phyloP scores from a whole-genome alignment of 2,329 filamentous ascomycete genomes.

The Parafenestella ontariensis region DNA sequence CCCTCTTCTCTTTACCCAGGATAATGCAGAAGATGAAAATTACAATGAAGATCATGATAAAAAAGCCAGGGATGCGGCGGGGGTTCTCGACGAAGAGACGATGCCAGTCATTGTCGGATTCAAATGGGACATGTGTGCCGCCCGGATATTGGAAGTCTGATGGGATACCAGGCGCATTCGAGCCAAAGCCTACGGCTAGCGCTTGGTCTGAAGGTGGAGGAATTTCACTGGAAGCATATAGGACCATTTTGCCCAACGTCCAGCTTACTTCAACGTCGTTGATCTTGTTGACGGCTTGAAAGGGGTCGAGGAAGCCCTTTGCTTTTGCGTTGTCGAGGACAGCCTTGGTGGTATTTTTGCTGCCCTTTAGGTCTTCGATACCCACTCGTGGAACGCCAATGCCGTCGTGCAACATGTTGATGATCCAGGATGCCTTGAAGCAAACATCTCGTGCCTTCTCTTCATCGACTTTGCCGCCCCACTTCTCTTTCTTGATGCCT shows the following conservation, averaged over 20 bases:
- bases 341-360: slow-evolving; percentile 75
- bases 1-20: slow-evolving; percentile 78
- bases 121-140: slow-evolving; percentile 54
- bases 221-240: slow-evolving; percentile 91
- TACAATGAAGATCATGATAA: slow-evolving; percentile 79
- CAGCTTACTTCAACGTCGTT: slow-evolving; percentile 92
- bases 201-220: slow-evolving; percentile 66
- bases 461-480: slow-evolving; percentile 75
- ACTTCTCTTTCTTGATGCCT: slow-evolving; percentile 70
- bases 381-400: slow-evolving; percentile 90
- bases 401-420: slow-evolving; percentile 94
- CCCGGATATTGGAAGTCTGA: slow-evolving; percentile 85
- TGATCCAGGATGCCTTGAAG: slow-evolving; percentile 98
- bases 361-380: slow-evolving; percentile 67
- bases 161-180: slow-evolving; percentile 73
- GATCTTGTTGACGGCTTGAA: slow-evolving; percentile 93
- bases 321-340: slow-evolving; percentile 72
- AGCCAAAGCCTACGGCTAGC: slow-evolving; percentile 90
- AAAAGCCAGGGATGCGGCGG: slow-evolving; percentile 73
- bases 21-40: slow-evolving; percentile 74
- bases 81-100: slow-evolving; percentile 69
- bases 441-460: slow-evolving; percentile 85
- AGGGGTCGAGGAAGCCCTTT: slow-evolving; percentile 80
- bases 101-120: slow-evolving; percentile 62
- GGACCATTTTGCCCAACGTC: slow-evolving; percentile 95